Evolutionary conservation across 495 filamentous ascomycete species (phyloP), one percentile per base, ranked within the genome.

Genomic region (Bathelium albidoporum): DNA sequence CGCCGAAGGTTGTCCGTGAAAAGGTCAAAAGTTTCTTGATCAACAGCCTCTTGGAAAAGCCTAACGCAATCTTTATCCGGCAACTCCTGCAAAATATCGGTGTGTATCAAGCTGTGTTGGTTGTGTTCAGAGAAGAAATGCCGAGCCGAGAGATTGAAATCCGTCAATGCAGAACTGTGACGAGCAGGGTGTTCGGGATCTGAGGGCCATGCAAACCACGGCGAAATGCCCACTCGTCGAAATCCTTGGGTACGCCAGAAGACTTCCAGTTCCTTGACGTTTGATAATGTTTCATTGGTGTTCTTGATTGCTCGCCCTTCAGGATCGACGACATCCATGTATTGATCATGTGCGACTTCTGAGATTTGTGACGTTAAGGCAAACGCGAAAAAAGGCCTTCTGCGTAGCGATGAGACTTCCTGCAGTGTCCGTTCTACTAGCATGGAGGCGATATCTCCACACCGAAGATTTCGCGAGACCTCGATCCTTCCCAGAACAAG

Each of bases 81-180:
- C 7, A 55, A n/a, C 24, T 29, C 49, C 20, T 55, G 26, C 24
- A 55, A 29, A 29, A 55, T 29, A 9, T 55, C 49, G 24, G 20
- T 29, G 20, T 55, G 49, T 9, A 55, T n/a, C 49, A 55, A 55
- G 24, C 49, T 55, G 24, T 55, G 49, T 9, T 55, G 49, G 16
- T 55, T 55, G 12, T 29, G 49, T 29, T 55, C 49, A 20, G 49
- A 55, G 49, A 55, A 55, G 24, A 55, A 55, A 29, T 55, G 49
- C 5, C 24, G 24, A 28, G 49, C 49, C 12, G 49, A 9, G 12
- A 55, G 49, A 16, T 55, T 16, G 20, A 55, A 55, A 55, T 55
- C 49, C 5, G 24, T 7, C 9, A 9, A 55, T 28, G 49, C 22
- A 2, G 24, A 55, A 29, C 49, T 28, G 20, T 20, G 49, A 9